Base-by-base conservation (phyloP, 2,329 filamentous ascomycete species). In the Penicillium fuscoglaucum region DNA sequence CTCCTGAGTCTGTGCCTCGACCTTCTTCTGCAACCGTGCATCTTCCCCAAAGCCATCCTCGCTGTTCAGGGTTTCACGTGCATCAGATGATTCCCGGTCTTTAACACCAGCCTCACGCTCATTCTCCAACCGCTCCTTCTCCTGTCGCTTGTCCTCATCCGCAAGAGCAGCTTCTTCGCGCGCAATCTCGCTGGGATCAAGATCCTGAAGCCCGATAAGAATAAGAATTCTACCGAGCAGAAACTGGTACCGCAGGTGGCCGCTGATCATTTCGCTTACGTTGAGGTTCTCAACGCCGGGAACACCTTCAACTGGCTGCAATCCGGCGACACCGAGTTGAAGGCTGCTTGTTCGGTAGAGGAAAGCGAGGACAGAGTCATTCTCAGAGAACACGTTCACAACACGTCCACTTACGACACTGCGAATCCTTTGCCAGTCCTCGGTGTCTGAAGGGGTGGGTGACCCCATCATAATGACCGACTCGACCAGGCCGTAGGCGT, bases 351-450 rank as follows among this genome's bases (percentile, higher is more conserved):
- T 88, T 45, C 93, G 87, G 73, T 97, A 96, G 19, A 96, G 79
- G 71, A 96, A 93, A 1, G 87, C 92, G 1, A 97, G 85, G 33
- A 97, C 87, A 68, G 91, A 90, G 74, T 97, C 93, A 60, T 95
- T 93, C 52, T 88, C 86, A 1, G 90, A 93, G 75, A 89, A 96
- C 9, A 93, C 91, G 66, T 97, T 97, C 66, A 96, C 89, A 8
- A 96, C 82, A 57, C 89, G 84, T 2, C 93, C 92, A 1, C 88
- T 85, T 0, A 96, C 91, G 0, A 93, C 90, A 45, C 84, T 86
- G 31, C 91, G 85, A 64, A 96, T 85, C 39, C 85, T 80, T 45
- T 87, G 83, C 93, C 93, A 97, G 65, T 91, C 86, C 1, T 82
- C 81, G 0, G 84, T 76, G 45, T 88, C 84, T 0, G 88, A 90